Base-by-base conservation (phyloP, 2,329 filamentous ascomycete species). In the Aspergillus flavus region DNA sequence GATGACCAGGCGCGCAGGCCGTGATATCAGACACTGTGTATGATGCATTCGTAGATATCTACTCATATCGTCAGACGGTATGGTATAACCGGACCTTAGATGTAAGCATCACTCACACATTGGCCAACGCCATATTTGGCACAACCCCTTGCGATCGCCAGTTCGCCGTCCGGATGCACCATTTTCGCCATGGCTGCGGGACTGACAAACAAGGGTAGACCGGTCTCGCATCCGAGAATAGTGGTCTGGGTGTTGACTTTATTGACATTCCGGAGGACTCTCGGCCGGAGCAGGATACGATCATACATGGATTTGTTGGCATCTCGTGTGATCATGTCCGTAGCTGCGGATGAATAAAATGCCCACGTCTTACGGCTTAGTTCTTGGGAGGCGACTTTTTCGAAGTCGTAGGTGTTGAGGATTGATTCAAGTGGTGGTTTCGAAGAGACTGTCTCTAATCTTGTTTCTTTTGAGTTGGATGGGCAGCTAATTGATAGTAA, bases 331-430 rank as follows among this genome's bases (percentile, higher is more conserved):
- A 80, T 69, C 28, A 76, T 76, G 60, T 82, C 78, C 0, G 80
- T 82, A 1, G 80, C 80, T 9, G 80, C 81, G 1, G 76, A 78
- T 10, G 76, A 80, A 67, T 82, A 82, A 81, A 97, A 97, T 21
- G 90, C 93, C 93, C 93, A 97, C 0, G 93, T 93, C 7, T 88
- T 89, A 81, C 90, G 93, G 84, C 93, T 95, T 92, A 96, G 95
- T 61, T 93, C 86, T 39, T 87, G 83, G 73, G 89, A 88, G 6
- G 81, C 80, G 10, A 79, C 75, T 4, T 75, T 68, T 65, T 82
- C 79, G 62, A 83, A 82, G 67, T 82, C 81, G 70, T 84, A 77
- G 14, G 80, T 71, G 67, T 80, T 83, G 68, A 84, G 78, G 62
- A 83, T 77, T 57, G 81, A 75, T 64, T 79, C 75, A 23, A 84